Conservation (phyloP, 306 rosid genomes). For the Rubus parviflorus region DNA sequence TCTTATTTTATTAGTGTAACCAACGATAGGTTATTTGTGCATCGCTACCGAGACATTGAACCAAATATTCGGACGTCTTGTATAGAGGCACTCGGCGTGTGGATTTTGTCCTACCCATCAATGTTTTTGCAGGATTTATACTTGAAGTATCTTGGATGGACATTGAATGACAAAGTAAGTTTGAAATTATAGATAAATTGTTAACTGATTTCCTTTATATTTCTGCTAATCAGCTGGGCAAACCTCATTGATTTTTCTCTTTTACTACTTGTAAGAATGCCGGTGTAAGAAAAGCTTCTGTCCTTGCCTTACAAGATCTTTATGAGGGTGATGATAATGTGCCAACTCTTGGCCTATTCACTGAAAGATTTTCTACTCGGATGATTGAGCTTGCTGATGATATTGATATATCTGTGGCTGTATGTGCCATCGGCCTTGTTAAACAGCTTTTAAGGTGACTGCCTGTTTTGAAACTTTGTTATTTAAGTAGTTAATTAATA, state of each 20-base stretch:
- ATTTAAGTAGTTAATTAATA: not conserved
- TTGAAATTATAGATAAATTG: constrained; percentile 22
- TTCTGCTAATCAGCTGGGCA: constrained; percentile 19
- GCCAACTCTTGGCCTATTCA: constrained; percentile 85
- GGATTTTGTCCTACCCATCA: constrained; percentile 94
- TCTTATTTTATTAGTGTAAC: constrained; percentile 33
- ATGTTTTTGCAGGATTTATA: constrained; percentile 93
- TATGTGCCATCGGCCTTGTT: constrained; percentile 91
- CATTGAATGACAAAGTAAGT: constrained; percentile 88
- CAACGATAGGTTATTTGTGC: constrained; percentile 85
- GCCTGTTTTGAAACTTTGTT: constrained; percentile 9
- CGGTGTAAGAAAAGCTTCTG: constrained; percentile 86
- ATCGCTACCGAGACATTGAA: constrained; percentile 94
- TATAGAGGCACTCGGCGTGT: constrained; percentile 86
- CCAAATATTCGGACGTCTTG: constrained; percentile 85
- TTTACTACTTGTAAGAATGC: constrained; percentile 57
- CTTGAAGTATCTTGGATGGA: constrained; percentile 97
- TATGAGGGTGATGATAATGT: constrained; percentile 89
- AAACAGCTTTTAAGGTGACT: constrained; percentile 82
- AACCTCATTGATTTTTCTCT: constrained; percentile 22
- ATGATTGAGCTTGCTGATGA: constrained; percentile 99
- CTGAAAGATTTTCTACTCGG: constrained; percentile 89
- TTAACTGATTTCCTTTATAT: constrained; percentile 15
- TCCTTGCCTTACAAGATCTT: constrained; percentile 84
- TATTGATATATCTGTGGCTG: constrained; percentile 88